Evolutionary conservation across 2,329 filamentous ascomycete species (phyloP), one percentile per base, ranked within the genome.

Genomic region (Exophiala aquamarina): DNA sequence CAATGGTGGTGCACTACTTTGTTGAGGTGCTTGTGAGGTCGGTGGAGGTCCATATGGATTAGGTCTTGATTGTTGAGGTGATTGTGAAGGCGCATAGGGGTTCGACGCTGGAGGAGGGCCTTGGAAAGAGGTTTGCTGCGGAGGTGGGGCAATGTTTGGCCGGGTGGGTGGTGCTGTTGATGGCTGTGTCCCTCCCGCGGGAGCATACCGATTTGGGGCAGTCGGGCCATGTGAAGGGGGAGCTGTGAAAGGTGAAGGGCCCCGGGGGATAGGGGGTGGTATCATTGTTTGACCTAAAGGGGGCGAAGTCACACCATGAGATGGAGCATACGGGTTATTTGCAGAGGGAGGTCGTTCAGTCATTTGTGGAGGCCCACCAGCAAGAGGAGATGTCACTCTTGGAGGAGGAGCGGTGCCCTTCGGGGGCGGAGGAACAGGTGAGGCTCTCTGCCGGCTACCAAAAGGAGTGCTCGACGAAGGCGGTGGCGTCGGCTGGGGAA

Each of bases 181-280:
- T 52, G 70, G 71, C 61, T 84, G 81, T 17, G 78, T 64, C 13
- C 79, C 71, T 35, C 85, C 82, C 41, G 79, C 74, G 10, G 87
- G 86, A 11, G 87, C 84, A 65, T 94, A 94, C 61, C 89, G 77
- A 70, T 82, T 89, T 8, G 82, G 78, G 4, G 85, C 81, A n/a
- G 87, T 83, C n/a, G 57, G 57, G 4, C 81, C 74, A 14, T 75
- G 78, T 21, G 83, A 73, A 5, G 88, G 87, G 44, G 91, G 87
- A 29, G 86, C 81, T 61, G 91, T 89, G 68, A 95, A 96, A 4
- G 91, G 91, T 19, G 91, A 95, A 3, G 86, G 78, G 20, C 86
- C 89, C 55, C 89, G 83, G 17, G 83, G 79, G 41, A 89, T 78
- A 15, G 81, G 78, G 33, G 83, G 76, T 35, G 79, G 79, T 42